Evolutionary conservation across 75 land plant species (phyloP), one percentile per base, ranked within the genome.

Genomic region (Larix kaempferi): DNA sequence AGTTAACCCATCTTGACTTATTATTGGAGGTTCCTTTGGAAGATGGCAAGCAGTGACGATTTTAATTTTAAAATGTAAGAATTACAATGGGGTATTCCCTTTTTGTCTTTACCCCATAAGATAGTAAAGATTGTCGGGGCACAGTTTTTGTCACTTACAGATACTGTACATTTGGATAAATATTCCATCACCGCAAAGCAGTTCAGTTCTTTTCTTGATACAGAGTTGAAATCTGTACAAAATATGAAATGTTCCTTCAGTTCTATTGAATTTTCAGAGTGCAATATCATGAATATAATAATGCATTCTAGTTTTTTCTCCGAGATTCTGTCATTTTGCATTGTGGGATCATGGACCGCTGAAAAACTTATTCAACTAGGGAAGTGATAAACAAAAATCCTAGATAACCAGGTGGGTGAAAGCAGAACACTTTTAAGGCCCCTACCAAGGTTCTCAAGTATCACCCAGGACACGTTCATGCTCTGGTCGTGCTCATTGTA

Each of bases 141-240:
- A 69, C 21, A 69, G 25, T 69, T 39, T 69, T 69, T 69, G 25
- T 41, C 25, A 69, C 72, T 69, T 41, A 69, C 72, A 37, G 25
- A 39, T 69, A 69, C 25, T 69, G 72, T 69, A 69, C 72, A 41
- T 69, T 39, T 69, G 25, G 72, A 69, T 69, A 69, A 69, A n/a
- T 69, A 69, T 69, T 69, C 19, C 22, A 19, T 69, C 23, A 19
- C 3, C 3, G n/a, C 25, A 69, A 69, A 69, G 37, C 14, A 69
- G 11, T 21, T 69, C 72, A 69, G 25, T 21, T 21, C 52, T 22
- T 33, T 69, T 69, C 39, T 37, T 6, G 5, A 69, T 69, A 37
- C 23, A 39, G 52, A 39, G 49, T 21, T 10, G 72, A 69, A 67
- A 69, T 22, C 22, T 21, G 6, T 69, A 12, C 3, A n/a, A 41